Evolutionary conservation across 176 grass and related monocot genomes (phyloP), one percentile per base, ranked within the genome.

Genomic region (Elaeis guineensis): DNA sequence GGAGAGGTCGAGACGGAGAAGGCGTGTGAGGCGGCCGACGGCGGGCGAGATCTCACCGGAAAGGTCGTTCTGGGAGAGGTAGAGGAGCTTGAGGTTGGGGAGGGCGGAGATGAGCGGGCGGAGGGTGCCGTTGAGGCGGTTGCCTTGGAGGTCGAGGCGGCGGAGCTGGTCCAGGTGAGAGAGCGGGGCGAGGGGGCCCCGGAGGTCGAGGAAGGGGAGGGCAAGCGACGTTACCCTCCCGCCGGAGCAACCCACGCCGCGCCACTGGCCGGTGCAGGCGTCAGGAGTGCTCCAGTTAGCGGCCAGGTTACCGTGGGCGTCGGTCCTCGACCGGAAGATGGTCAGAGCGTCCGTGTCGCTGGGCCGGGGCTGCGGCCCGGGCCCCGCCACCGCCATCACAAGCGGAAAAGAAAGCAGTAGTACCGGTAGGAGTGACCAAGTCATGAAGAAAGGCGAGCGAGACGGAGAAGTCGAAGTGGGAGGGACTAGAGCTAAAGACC

Each of bases 111-210:
- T 73, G 44, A 87, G 67, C 19, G 63, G 29, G 78, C 72, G 72
- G 50, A 93, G 83, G 14, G 83, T 79, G 58, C 89, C 80, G 49
- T 93, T 93, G 67, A 93, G 84, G 29, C 84, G 83, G 80, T 87
- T 93, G 32, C 80, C 77, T 56, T 75, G 83, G 70, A 93, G 75
- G 74, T 87, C 84, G 49, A 93, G 83, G 49, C 58, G 16, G 21
- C 84, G 89, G 55, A 93, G 83, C 74, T 87, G 83, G 35, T 54
- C 17, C 15, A 87, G 89, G 71, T 73, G 77, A 51, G 77, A 78
- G 5, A 93, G 80, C 59, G 83, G 71, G 63, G 81, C 89, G 5
- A 93, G 74, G 0, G 77, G 64, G 3, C 89, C 89, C 0, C 89
- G 83, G 64, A 93, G 78, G 66, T 93, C 89, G 9, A 87, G 80